Conservation (phyloP, 805 yeast genomes). For the Kuraishia molischiana region DNA sequence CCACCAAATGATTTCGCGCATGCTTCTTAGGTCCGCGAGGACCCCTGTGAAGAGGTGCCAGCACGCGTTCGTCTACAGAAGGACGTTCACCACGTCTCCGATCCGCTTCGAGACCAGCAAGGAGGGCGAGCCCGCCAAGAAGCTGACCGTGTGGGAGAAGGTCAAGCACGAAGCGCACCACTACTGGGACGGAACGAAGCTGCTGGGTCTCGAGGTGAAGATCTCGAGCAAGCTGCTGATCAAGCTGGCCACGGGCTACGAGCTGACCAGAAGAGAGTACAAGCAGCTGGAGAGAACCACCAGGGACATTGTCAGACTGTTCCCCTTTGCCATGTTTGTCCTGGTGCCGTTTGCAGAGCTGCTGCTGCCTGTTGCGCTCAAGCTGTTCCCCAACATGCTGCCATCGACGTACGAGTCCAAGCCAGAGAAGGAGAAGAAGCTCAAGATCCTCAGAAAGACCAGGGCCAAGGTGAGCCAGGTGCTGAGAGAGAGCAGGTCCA, state of each 20-base stretch:
- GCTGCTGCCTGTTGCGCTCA: conserved; percentile 77
- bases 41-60: too few relatives aligned
- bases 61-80: too few relatives aligned
- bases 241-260: conserved; percentile 84
- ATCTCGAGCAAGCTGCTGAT: conserved; percentile 72
- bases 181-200: conserved; percentile 91
- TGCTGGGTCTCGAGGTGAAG: conserved; percentile 80
- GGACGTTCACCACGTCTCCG: conserved; percentile 3
- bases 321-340: conserved; percentile 86
- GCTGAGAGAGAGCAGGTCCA: conserved; percentile 61
- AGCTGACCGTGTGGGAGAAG: conserved; percentile 65
- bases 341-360: conserved; percentile 94
- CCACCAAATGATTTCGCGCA: too few relatives aligned
- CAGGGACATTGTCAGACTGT: conserved; percentile 73
- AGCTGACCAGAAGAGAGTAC: conserved; percentile 80
- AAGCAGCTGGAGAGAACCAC: conserved; percentile 84
- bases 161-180: conserved; percentile 85
- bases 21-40: too few relatives aligned
- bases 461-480: conserved; percentile 52
- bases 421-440: conserved; percentile 45
- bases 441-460: conserved; percentile 42
- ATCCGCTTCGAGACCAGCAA: conserved; percentile 3
- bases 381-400: conserved; percentile 80
- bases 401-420: conserved; percentile 85
- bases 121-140: conserved; percentile 17